Conservation (phyloP, 1,139 yeast species). For the Dujonia santamariae region DNA sequence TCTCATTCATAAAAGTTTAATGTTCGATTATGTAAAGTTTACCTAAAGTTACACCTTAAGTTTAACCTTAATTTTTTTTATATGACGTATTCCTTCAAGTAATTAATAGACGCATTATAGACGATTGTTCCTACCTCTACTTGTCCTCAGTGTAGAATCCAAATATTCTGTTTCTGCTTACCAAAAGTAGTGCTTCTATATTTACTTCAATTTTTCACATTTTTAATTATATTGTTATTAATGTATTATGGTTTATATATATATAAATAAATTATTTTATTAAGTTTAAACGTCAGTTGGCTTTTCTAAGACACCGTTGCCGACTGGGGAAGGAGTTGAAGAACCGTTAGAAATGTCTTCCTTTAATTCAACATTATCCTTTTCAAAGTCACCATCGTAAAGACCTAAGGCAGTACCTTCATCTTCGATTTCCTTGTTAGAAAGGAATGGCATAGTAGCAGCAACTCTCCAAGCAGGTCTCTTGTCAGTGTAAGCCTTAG, state of each 20-base stretch:
- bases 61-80: too few species aligned
- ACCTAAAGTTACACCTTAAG: too few species aligned
- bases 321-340: constrained; percentile 1
- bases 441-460: constrained; percentile 46
- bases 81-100: too few species aligned
- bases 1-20: too few species aligned
- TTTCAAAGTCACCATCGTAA: constrained; percentile 40
- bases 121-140: too few species aligned
- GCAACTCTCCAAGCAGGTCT: constrained; percentile 52
- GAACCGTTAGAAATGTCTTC: constrained; percentile 25
- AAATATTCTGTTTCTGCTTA: too few species aligned
- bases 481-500: constrained; percentile 46
- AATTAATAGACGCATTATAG: too few species aligned
- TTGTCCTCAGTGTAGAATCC: too few species aligned
- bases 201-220: too few species aligned
- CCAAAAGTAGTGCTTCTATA: too few species aligned
- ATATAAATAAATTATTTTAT: background rate
- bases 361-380: constrained; percentile 29
- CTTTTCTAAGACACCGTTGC: constrained; percentile 4
- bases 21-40: too few species aligned
- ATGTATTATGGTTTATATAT: constrained; percentile 1
- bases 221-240: background rate
- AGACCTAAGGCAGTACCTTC: constrained; percentile 48
- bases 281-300: constrained; percentile 4
- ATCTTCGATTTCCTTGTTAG: constrained; percentile 43